Evolutionary conservation across 768 basidiomycete genomes (phyloP).

Genomic region (Rhizopogon vinicolor): DNA sequence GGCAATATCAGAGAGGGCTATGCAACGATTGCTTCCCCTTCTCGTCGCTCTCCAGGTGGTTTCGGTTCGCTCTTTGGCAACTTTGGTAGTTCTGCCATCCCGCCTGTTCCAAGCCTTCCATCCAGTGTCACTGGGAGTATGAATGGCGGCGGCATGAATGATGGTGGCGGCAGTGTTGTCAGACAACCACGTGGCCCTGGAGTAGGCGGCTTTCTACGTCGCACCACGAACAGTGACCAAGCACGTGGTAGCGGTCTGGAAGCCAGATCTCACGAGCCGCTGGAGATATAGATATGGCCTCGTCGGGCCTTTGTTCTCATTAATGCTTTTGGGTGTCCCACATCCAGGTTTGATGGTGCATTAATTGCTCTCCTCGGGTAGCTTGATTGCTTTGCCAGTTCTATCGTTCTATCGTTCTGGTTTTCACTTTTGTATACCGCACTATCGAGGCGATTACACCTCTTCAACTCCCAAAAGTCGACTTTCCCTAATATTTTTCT

Average conservation of each 20-base stretch:
- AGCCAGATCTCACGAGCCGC: conserved; percentile 79
- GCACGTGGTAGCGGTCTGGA: conserved; percentile 66
- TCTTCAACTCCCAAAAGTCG: conserved; percentile 1
- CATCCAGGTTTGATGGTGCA: conserved; percentile 12
- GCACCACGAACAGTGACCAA: conserved; percentile 36
- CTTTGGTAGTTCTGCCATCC: conserved; percentile 43
- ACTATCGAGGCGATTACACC: neutral
- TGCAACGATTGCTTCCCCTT: conserved; percentile 81
- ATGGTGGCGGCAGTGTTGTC: conserved; percentile 50
- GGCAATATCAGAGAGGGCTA: conserved; percentile 86
- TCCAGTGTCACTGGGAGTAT: conserved; percentile 41
- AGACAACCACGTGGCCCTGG: conserved; percentile 87
- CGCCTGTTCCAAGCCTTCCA: conserved; percentile 79
- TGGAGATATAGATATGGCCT: conserved; percentile 59
- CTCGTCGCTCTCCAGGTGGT: conserved; percentile 67
- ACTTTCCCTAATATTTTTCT: conserved; percentile 1
- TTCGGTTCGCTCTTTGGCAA: conserved; percentile 68
- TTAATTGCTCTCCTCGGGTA: conserved; percentile 10
- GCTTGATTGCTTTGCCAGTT: neutral
- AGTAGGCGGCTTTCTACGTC: conserved; percentile 64
- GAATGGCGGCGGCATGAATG: conserved; percentile 38
- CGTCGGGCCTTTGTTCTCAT: neutral
- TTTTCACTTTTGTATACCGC: conserved; percentile 1
- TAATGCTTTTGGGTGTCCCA: conserved; percentile 11
- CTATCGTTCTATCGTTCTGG: neutral